Evolutionary conservation across 2,329 filamentous ascomycete species (phyloP).

Genomic region (Botryosphaeria agaves): DNA sequence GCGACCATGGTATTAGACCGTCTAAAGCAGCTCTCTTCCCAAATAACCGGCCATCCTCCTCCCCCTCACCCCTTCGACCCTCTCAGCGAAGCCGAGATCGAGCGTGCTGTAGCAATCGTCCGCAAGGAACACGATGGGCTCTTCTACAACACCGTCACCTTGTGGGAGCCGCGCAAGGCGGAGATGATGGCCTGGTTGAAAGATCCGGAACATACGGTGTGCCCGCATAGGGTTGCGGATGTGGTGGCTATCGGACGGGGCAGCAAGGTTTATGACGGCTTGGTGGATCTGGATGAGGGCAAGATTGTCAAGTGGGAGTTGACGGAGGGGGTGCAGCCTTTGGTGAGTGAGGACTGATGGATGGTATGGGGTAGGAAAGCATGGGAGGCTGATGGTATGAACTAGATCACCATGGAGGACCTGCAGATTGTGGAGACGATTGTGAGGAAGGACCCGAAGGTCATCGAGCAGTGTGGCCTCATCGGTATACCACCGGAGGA

Average conservation of each 20-base stretch:
- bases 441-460: slow-evolving; percentile 59
- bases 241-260: slow-evolving; percentile 65
- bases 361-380: slow-evolving; percentile 1
- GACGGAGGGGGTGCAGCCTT: slow-evolving; percentile 61
- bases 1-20: slow-evolving; percentile 43
- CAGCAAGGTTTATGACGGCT: slow-evolving; percentile 66
- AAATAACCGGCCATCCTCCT: slow-evolving; percentile 36
- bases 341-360: slow-evolving; percentile 33
- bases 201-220: slow-evolving; percentile 39
- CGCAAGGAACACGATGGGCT: slow-evolving; percentile 52
- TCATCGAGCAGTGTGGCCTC: slow-evolving; percentile 79
- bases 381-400: neutral
- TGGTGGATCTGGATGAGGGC: slow-evolving; percentile 52
- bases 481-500: slow-evolving; percentile 65
- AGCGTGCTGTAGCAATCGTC: slow-evolving; percentile 49
- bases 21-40: slow-evolving; percentile 44
- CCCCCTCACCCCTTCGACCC: slow-evolving; percentile 63
- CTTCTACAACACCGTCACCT: slow-evolving; percentile 72
- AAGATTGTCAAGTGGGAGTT: slow-evolving; percentile 60
- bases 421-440: slow-evolving; percentile 63
- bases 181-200: slow-evolving; percentile 69
- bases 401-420: slow-evolving; percentile 78
- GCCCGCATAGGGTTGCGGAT: slow-evolving; percentile 60
- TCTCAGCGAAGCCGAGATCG: slow-evolving; percentile 55
- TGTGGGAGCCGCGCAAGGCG: slow-evolving; percentile 71